Percentiles rank a stretch among this genome's conserved stretches.
Evolutionary conservation across 2,329 filamentous ascomycete species (phyloP).

Genomic region (Aspergillus transmontanensis): DNA sequence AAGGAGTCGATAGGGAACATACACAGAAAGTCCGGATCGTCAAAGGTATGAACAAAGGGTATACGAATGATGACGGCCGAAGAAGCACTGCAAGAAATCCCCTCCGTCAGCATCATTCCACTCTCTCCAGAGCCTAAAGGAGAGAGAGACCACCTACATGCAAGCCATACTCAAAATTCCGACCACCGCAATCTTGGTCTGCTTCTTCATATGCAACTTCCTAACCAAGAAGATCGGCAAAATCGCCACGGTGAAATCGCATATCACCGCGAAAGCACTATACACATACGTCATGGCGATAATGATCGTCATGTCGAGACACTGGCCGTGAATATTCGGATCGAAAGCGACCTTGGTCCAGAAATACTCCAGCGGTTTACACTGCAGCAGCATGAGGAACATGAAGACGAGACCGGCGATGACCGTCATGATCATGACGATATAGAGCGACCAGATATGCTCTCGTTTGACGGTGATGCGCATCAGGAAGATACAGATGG

Average conservation of each 20-base stretch:
- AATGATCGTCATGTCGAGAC: slow-evolving; percentile 42
- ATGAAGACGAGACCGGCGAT: slow-evolving; percentile 52
- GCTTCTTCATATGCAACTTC: slow-evolving; percentile 57
- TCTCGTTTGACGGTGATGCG: slow-evolving; percentile 50
- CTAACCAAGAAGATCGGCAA: slow-evolving; percentile 58
- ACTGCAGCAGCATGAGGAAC: slow-evolving; percentile 58
- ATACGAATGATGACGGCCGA: slow-evolving; percentile 50
- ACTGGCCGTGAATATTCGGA: slow-evolving; percentile 39
- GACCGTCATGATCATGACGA: slow-evolving; percentile 48
- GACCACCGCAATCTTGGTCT: slow-evolving; percentile 56
- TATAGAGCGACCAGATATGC: slow-evolving; percentile 52
- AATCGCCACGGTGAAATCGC: slow-evolving; percentile 57
- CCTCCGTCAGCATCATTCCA: neutral
- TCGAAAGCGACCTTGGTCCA: slow-evolving; percentile 43
- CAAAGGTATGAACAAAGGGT: slow-evolving; percentile 41
- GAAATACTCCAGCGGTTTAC: slow-evolving; percentile 53
- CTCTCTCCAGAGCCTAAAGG: slow-evolving; percentile 11
- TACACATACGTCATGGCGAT: slow-evolving; percentile 39
- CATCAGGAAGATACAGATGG: slow-evolving; percentile 56
- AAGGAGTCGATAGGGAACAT: slow-evolving; percentile 5
- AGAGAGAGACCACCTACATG: slow-evolving; percentile 32
- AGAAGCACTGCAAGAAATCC: slow-evolving; percentile 38
- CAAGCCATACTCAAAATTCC: slow-evolving; percentile 60
- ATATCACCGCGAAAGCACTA: slow-evolving; percentile 36
- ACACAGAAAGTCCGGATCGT: slow-evolving; percentile 41